These are phyloP conservation scores for Beauveria sp. DNA, from an alignment of 2,329 filamentous ascomycete genomes.

Conservation along the genomic window DNA sequence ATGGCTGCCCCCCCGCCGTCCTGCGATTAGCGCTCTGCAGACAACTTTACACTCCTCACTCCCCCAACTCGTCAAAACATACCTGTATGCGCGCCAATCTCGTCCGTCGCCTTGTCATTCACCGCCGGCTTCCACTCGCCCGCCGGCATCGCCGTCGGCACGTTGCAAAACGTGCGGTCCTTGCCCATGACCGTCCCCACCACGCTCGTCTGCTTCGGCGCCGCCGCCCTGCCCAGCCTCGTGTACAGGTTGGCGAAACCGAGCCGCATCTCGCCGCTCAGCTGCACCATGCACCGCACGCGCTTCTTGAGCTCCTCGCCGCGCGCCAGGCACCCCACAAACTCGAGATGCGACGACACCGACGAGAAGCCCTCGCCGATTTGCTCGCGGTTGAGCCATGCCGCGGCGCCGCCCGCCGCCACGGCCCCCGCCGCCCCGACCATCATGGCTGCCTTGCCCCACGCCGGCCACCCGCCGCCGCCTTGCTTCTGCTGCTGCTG, in stretches of 20 bases:
- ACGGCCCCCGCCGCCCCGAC: constrained; percentile 76
- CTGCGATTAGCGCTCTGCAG: neutral
- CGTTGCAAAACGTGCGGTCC: constrained; percentile 80
- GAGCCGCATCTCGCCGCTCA: constrained; percentile 58
- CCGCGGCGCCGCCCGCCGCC: constrained; percentile 73
- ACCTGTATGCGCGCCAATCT: constrained; percentile 73
- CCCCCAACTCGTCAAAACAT: constrained; percentile 24
- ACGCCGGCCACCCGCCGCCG: constrained; percentile 58
- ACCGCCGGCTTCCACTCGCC: constrained; percentile 61
- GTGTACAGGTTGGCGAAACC: constrained; percentile 87
- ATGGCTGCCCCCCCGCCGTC: constrained; percentile 41
- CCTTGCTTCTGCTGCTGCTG: constrained; percentile 11
- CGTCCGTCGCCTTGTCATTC: constrained; percentile 73
- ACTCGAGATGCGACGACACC: constrained; percentile 86
- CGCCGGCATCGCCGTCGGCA: constrained; percentile 49
- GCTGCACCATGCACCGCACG: constrained; percentile 57
- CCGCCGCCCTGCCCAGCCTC: constrained; percentile 63
- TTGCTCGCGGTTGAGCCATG: constrained; percentile 78
- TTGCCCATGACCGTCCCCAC: constrained; percentile 54
- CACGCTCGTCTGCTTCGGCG: constrained; percentile 43
- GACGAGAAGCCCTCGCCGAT: constrained; percentile 71
- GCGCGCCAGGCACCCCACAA: constrained; percentile 83
- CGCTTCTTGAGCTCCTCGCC: constrained; percentile 73
- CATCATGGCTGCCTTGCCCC: constrained; percentile 79
- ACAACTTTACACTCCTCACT: too few relatives aligned